Base-by-base conservation (phyloP, 1,284 basidiomycete species). In the Rhodotorula sp. region DNA sequence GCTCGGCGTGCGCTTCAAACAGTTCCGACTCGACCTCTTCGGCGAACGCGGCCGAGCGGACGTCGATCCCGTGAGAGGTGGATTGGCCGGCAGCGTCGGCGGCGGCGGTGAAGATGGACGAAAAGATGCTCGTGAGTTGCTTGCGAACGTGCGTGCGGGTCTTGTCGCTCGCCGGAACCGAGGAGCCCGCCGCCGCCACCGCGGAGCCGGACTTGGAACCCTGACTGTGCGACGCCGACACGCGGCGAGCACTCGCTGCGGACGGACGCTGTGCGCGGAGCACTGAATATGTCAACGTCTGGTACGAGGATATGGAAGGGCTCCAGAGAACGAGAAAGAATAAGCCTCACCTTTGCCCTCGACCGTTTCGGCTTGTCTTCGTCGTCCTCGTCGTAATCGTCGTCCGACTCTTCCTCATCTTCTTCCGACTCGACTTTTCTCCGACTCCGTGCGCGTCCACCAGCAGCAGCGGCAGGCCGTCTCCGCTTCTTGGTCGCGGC, bases 1-100 rank as follows among this genome's bases (percentile, higher is more conserved):
- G n/a, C 51, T 79, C 78, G 64, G 54, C 68, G 59, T 70, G 72
- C 8, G 64, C 67, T 4, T 73, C 69, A 54, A 79, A 78, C 1
- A 79, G 69, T 52, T 77, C 77, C 12, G 5, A 21, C 59, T 79
- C 78, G 66, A 79, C 74, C 16, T 69, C 69, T 34, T 73, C 67
- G 12, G 77, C 76, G 48, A 78, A 76, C 1, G 69, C 65, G 47
- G 67, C 56, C 15, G 71, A 68, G 8, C 70, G 69, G 31, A 67
- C 63, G 49, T 74, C 70, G 56, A 62, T 62, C 34, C 62, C 72
- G 57, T 51, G 64, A 12, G 72, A 48, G 12, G 39, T n/a, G n/a
- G 26, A 18, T 16, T 56, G 23, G 54, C 26, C 54, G 54, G 23
- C 54, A 15, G 54, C 23, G 21, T 26, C 52, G 43, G 52, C 46